Conservation (phyloP, 345 rosid species). For the Citrus hindsii region DNA sequence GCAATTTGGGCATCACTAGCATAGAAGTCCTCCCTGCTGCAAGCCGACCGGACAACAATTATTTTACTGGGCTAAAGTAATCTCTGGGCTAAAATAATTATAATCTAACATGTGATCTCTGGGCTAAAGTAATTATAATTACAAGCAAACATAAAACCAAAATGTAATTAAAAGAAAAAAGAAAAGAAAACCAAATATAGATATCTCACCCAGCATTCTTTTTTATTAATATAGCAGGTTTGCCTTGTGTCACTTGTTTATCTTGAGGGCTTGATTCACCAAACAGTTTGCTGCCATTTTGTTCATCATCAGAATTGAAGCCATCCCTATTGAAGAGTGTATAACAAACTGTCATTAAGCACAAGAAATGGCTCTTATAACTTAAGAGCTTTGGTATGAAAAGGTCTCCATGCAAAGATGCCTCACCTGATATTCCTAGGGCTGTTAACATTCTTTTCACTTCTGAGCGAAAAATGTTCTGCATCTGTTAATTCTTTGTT, state of each 20-base stretch:
- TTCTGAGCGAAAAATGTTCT: constrained; percentile 27
- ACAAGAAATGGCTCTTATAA: neutral
- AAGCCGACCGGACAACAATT: neutral
- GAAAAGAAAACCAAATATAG: neutral
- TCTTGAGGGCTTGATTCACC: constrained; percentile 31
- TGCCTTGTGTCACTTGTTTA: constrained; percentile 33
- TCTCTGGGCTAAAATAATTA: neutral
- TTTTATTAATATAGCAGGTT: constrained; percentile 31
- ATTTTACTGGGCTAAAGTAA: neutral
- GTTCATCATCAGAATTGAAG: constrained; percentile 18
- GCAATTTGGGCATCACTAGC: constrained; percentile 23
- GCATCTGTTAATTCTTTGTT: constrained; percentile 13
- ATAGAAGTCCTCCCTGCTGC: constrained; percentile 29
- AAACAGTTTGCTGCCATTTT: constrained; percentile 26
- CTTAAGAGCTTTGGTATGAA: neutral
- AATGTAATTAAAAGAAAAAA: neutral
- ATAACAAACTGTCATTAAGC: neutral
- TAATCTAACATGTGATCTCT: neutral
- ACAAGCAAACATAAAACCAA: neutral
- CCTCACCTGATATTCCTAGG: constrained; percentile 35
- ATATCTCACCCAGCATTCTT: constrained; percentile 34
- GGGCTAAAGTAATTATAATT: neutral
- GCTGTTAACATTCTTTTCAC: constrained; percentile 22
- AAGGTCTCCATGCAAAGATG: neutral
- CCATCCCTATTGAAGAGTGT: constrained; percentile 26